A percentile compares a stretch with the other conserved stretches of the same genome.
These are phyloP conservation scores for Primulina huaijiensis DNA, from an alignment of 257 asterid species.

Conservation along the genomic window DNA sequence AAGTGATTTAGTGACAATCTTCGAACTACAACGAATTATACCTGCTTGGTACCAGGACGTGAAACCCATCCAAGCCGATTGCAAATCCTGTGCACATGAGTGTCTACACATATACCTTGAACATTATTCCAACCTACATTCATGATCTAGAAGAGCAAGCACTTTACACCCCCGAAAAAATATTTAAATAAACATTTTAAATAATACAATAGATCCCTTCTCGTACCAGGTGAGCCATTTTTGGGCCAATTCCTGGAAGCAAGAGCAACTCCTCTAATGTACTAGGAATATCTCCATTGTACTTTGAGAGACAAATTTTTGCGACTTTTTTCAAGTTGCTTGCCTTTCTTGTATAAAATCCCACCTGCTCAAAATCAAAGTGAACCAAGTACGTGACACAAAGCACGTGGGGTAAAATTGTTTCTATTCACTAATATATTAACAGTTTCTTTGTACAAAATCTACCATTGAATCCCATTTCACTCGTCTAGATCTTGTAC, in stretches of 20 bases:
- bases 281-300: slow-evolving; percentile 86
- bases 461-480: background rate
- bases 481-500: slow-evolving; percentile 19
- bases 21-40: slow-evolving; percentile 13
- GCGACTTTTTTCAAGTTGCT: slow-evolving; percentile 85
- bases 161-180: background rate
- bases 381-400: slow-evolving; percentile 15
- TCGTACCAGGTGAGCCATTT: slow-evolving; percentile 98
- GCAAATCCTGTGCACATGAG: slow-evolving; percentile 94
- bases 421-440: background rate
- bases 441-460: background rate
- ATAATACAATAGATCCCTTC: background rate
- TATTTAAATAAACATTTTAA: slow-evolving; percentile 7
- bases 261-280: slow-evolving; percentile 74
- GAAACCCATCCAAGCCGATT: slow-evolving; percentile 98
- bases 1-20: background rate
- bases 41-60: slow-evolving; percentile 78
- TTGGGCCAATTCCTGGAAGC: slow-evolving; percentile 98
- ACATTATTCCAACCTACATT: slow-evolving; percentile 93
- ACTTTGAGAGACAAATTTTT: slow-evolving; percentile 62
- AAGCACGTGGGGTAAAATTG: slow-evolving; percentile 1
- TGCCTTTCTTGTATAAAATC: slow-evolving; percentile 93
- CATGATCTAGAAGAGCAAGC: slow-evolving; percentile 59
- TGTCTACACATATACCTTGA: slow-evolving; percentile 98
- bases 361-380: slow-evolving; percentile 54